A percentile compares a stretch with the other conserved stretches of the same genome.
Conservation (phyloP, 2,329 filamentous ascomycete genomes). For the Nigrospora osmanthi region DNA sequence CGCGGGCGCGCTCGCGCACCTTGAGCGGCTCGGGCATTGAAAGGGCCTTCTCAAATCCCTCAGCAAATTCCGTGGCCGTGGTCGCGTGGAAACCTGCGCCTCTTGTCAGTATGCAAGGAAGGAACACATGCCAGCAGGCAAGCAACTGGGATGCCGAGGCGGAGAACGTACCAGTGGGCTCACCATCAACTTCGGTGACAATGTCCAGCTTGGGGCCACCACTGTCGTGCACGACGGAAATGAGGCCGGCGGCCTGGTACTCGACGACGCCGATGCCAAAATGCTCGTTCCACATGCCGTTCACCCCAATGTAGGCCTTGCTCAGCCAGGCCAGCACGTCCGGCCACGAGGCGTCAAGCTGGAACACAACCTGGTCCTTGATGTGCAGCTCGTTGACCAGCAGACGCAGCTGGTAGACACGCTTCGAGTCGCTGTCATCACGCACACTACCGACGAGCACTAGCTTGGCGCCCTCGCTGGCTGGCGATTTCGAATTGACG, state of each 20-base stretch:
- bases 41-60: conserved; percentile 71
- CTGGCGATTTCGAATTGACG: conserved; percentile 45
- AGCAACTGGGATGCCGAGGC: background rate
- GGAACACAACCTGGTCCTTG: conserved; percentile 77
- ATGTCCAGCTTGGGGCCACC: conserved; percentile 93
- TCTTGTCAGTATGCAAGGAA: background rate
- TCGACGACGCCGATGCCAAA: conserved; percentile 98
- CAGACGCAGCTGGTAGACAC: conserved; percentile 82
- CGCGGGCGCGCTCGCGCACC: conserved; percentile 68
- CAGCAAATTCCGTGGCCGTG: conserved; percentile 70
- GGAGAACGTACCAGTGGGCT: conserved; percentile 59
- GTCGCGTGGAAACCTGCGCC: conserved; percentile 78
- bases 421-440: conserved; percentile 69
- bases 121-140: background rate
- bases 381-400: conserved; percentile 81
- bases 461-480: conserved; percentile 53
- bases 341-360: conserved; percentile 84
- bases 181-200: conserved; percentile 70
- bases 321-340: conserved; percentile 75
- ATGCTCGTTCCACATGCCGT: conserved; percentile 99
- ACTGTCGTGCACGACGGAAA: conserved; percentile 87
- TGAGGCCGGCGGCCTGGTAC: conserved; percentile 90
- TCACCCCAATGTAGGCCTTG: conserved; percentile 76
- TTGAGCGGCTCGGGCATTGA: conserved; percentile 62
- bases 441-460: conserved; percentile 90